A percentile compares a stretch with the other conserved stretches of the same genome.
phyloP scores from a whole-genome alignment of 2,329 filamentous ascomycete genomes.

The Emmonsia crescens region DNA sequence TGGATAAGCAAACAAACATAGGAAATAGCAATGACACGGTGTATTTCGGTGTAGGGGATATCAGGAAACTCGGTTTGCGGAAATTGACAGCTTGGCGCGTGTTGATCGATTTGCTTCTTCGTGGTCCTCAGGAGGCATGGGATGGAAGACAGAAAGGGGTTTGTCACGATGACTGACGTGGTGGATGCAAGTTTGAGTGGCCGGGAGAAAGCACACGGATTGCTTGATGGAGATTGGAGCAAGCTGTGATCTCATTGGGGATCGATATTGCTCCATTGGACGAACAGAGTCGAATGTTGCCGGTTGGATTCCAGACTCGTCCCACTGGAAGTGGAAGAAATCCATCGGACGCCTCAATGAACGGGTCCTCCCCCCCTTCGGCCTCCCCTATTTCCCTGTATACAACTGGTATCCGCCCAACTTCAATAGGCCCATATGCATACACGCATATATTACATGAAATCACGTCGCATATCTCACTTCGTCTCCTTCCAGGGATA shows the following conservation, averaged over 20 bases:
- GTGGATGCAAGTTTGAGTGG: too few species aligned
- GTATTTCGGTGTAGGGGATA: background rate
- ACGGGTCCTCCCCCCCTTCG: constrained; percentile 10
- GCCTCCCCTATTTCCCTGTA: constrained; percentile 7
- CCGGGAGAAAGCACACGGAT: too few species aligned
- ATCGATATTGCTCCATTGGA: background rate
- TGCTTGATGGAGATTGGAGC: too few species aligned
- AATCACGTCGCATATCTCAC: background rate
- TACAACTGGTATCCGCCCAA: background rate
- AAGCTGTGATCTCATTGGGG: background rate
- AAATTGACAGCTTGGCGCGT: background rate
- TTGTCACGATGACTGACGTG: too few species aligned
- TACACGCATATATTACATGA: background rate
- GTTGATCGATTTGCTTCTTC: too few species aligned
- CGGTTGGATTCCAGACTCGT: background rate
- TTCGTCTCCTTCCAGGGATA: constrained; percentile 49
- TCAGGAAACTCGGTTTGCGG: background rate
- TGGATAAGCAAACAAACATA: background rate
- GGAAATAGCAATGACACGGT: background rate
- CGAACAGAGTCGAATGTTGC: background rate
- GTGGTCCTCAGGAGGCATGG: too few species aligned
- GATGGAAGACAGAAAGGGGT: too few species aligned
- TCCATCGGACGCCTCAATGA: background rate
- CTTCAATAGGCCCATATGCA: background rate
- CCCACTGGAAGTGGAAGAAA: background rate